A percentile compares a stretch with the other conserved stretches of the same genome.
Evolutionary conservation across 768 basidiomycete genomes (phyloP).

Genomic region (Mycena capillaripes): DNA sequence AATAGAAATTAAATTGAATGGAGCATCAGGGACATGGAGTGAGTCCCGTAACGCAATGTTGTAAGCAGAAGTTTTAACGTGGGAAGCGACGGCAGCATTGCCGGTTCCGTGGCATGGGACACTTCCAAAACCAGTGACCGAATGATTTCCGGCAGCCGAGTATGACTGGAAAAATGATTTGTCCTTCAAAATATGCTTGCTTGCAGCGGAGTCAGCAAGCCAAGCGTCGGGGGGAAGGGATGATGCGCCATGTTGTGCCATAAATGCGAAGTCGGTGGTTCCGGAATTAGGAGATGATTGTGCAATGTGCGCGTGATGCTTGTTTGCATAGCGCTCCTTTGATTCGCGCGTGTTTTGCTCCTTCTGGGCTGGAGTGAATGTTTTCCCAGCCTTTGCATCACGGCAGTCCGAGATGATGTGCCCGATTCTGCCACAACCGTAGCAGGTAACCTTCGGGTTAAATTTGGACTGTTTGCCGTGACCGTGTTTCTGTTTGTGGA

Average conservation of each 20-base stretch:
- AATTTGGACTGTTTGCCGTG: slow-evolving; percentile 12
- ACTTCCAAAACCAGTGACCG: background rate
- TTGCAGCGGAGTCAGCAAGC: slow-evolving; percentile 18
- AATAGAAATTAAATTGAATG: slow-evolving; percentile 29
- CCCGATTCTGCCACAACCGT: no score
- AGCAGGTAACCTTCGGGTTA: slow-evolving; percentile 4
- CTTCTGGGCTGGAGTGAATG: slow-evolving; percentile 8
- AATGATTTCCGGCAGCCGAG: background rate
- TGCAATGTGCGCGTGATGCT: slow-evolving; percentile 5
- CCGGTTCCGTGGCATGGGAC: slow-evolving; percentile 11
- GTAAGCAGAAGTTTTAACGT: slow-evolving; percentile 8
- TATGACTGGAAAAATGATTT: slow-evolving; percentile 4
- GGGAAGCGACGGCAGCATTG: slow-evolving; percentile 9
- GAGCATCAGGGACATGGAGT: slow-evolving; percentile 20
- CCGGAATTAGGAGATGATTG: background rate
- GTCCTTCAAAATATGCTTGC: slow-evolving; percentile 2
- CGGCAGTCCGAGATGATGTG: no score
- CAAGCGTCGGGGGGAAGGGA: background rate
- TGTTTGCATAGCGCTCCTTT: slow-evolving; percentile 8
- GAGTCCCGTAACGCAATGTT: background rate
- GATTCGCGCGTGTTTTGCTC: slow-evolving; percentile 14
- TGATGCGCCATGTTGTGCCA: slow-evolving; percentile 1
- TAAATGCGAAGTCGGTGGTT: slow-evolving; percentile 18
- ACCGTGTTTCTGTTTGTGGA: slow-evolving; percentile 1
- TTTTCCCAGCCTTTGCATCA: no score